Evolutionary conservation across 441 rosid genomes (phyloP).

Genomic region (Heliophila coronopifolia): DNA sequence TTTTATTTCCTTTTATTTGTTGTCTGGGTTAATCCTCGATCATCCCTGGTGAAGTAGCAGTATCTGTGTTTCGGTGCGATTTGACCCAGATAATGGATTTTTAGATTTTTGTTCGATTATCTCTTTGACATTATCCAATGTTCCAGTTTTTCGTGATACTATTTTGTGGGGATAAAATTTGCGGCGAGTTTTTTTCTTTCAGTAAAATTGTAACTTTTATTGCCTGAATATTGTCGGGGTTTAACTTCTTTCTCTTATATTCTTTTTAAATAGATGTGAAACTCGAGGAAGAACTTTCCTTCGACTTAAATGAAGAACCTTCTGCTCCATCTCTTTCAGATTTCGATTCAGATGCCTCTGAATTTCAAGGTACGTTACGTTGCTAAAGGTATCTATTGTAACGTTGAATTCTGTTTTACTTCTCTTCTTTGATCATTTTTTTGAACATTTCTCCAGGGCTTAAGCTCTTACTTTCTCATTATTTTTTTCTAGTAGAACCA

Average conservation of each 20-base stretch:
- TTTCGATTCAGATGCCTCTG: constrained; percentile 22
- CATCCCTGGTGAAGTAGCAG: background rate
- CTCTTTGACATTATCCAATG: background rate
- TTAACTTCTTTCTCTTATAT: background rate
- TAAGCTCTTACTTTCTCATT: background rate
- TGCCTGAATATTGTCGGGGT: too few species aligned
- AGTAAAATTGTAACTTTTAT: too few species aligned
- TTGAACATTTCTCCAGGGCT: background rate
- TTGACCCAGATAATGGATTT: background rate
- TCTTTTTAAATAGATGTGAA: constrained; percentile 2
- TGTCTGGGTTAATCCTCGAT: background rate
- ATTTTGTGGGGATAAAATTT: too few species aligned
- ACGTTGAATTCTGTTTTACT: background rate
- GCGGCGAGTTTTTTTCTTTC: too few species aligned
- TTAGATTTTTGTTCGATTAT: background rate
- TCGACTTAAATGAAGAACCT: constrained; percentile 29
- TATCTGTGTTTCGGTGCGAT: constrained; percentile 8
- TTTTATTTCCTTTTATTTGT: background rate
- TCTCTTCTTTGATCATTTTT: background rate
- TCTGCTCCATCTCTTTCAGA: constrained; percentile 34
- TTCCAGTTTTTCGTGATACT: too few species aligned
- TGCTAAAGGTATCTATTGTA: background rate
- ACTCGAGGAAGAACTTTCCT: constrained; percentile 8
- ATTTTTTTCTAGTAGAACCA: background rate
- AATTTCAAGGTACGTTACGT: constrained; percentile 30